phyloP scores from a whole-genome alignment of 805 yeast species.

The Suhomyces prunicola region DNA sequence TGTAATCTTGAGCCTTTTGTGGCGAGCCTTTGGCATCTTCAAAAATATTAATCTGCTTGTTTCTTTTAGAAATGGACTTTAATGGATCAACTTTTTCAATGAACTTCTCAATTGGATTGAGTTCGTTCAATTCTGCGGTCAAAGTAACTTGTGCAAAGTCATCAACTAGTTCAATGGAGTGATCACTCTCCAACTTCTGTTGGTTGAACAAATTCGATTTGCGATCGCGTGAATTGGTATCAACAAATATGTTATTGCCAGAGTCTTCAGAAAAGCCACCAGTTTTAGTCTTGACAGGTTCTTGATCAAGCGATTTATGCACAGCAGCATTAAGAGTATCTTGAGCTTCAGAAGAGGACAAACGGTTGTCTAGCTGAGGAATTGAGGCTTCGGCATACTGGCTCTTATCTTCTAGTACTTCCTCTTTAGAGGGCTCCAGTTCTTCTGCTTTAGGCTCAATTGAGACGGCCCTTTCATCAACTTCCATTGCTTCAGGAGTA shows the following conservation, averaged over 20 bases:
- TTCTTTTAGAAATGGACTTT: constrained; percentile 28
- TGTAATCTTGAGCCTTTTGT: constrained; percentile 29
- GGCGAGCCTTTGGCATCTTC: constrained; percentile 41
- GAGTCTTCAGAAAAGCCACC: background rate
- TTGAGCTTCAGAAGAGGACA: background rate
- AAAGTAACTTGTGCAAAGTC: constrained; percentile 32
- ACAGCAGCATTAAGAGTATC: background rate
- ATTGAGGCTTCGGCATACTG: background rate
- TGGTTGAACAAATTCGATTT: constrained; percentile 9
- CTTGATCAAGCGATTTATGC: background rate
- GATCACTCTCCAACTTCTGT: constrained; percentile 1
- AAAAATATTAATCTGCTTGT: constrained; percentile 37
- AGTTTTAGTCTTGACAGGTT: background rate
- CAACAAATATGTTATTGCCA: constrained; percentile 5
- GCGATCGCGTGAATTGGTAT: background rate
- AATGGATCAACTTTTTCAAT: constrained; percentile 45
- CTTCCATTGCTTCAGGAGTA: background rate
- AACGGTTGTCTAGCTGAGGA: background rate
- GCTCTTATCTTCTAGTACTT: constrained; percentile 1
- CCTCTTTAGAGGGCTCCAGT: background rate
- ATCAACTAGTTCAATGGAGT: constrained; percentile 20
- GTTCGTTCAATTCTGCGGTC: constrained; percentile 10
- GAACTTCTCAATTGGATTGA: constrained; percentile 26
- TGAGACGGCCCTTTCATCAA: background rate
- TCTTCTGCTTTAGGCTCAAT: background rate